Evolutionary conservation across 306 rosid species (phyloP).

Genomic region (Medicago arabica): DNA sequence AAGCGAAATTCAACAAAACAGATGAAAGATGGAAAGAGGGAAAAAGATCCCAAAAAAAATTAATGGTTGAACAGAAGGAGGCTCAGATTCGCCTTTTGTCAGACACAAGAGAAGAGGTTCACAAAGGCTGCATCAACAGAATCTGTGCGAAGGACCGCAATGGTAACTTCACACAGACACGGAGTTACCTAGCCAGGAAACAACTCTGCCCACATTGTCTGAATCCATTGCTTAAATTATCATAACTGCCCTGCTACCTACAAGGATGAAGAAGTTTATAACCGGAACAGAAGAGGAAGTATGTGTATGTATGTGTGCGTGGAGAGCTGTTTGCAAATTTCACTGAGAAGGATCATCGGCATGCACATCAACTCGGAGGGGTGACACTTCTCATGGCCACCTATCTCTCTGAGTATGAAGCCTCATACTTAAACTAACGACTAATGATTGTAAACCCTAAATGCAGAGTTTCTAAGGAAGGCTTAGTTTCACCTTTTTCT

Average conservation of each 20-base stretch:
- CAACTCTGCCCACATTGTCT: conserved; percentile 34
- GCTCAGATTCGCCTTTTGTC: conserved; percentile 21
- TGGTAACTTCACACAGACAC: conserved; percentile 19
- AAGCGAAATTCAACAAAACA: not conserved
- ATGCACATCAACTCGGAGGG: conserved; percentile 26
- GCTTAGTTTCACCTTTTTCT: conserved; percentile 37
- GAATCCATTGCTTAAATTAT: conserved; percentile 31
- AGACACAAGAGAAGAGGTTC: not conserved
- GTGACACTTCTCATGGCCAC: conserved; percentile 35
- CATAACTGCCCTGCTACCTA: conserved; percentile 35
- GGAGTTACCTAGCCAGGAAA: conserved; percentile 35
- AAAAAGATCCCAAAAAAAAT: not conserved
- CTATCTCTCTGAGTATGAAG: no score
- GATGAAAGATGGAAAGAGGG: not conserved
- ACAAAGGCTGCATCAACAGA: conserved; percentile 33
- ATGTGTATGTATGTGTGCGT: not conserved
- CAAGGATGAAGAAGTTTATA: not conserved
- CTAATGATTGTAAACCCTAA: not conserved
- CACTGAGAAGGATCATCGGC: conserved; percentile 32
- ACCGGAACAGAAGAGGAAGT: not conserved
- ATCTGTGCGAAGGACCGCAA: conserved; percentile 24
- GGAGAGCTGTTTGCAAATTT: conserved; percentile 36
- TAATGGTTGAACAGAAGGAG: not conserved
- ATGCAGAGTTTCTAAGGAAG: not conserved
- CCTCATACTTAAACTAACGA: conserved; percentile 45